Evolutionary conservation across 352 stramenopile genomes (phyloP).

Genomic region (Thalassiosira mediterranea): DNA sequence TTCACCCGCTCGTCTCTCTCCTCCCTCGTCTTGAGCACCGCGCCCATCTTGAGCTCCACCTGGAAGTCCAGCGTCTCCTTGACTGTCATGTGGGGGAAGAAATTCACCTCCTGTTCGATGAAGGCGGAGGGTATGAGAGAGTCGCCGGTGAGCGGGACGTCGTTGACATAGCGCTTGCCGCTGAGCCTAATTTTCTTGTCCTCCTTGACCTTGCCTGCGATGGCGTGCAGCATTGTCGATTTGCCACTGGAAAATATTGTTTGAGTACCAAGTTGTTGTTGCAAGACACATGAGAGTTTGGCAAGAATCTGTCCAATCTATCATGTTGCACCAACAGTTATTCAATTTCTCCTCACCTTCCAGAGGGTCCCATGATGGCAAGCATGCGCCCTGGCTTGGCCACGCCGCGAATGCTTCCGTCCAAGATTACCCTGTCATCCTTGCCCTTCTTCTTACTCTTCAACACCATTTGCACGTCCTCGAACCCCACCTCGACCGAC

Average conservation of each 20-base stretch:
- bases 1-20: conserved; percentile 47
- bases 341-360: no score
- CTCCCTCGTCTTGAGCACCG: conserved; percentile 79
- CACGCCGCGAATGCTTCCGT: conserved; percentile 70
- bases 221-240: conserved; percentile 67
- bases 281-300: no score
- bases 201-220: conserved; percentile 74
- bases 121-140: conserved; percentile 68
- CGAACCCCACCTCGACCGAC: conserved; percentile 72
- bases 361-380: conserved; percentile 74
- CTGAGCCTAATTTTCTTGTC: conserved; percentile 62
- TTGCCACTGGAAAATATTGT: conserved; percentile 42
- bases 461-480: conserved; percentile 65
- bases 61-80: conserved; percentile 83
- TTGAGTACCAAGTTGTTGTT: not conserved
- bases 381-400: conserved; percentile 76
- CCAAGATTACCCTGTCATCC: conserved; percentile 64
- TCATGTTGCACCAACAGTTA: no score
- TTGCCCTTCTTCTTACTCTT: conserved; percentile 63
- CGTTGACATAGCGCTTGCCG: conserved; percentile 73
- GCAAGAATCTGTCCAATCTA: no score
- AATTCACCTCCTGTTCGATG: conserved; percentile 77
- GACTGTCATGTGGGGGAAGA: conserved; percentile 84
- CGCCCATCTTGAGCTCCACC: conserved; percentile 85
- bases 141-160: conserved; percentile 55